Percentiles rank a stretch among this genome's conserved stretches.
Evolutionary conservation across 305 asterid species (phyloP).

Genomic region (Vinca major): DNA sequence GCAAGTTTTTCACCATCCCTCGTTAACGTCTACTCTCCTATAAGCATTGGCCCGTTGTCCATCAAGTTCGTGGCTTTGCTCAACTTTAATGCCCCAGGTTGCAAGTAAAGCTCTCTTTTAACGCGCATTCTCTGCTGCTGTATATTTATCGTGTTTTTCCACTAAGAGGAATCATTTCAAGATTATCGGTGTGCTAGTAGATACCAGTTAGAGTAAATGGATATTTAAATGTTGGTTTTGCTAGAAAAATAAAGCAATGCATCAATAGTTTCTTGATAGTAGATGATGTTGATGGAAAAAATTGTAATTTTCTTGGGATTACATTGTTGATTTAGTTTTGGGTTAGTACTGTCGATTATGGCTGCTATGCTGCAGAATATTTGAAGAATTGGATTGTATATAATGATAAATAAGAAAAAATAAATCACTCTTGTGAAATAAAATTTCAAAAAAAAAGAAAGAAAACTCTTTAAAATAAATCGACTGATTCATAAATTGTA

Average conservation of each 20-base stretch:
- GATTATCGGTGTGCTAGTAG: background rate
- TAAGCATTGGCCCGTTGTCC: conserved; percentile 47
- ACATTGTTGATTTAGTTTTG: background rate
- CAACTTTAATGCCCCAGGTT: conserved; percentile 49
- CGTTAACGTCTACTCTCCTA: conserved; percentile 26
- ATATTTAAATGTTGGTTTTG: background rate
- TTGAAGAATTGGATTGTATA: background rate
- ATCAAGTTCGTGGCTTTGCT: conserved; percentile 63
- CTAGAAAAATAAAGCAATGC: background rate
- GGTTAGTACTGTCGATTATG: background rate
- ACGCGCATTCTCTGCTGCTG: background rate
- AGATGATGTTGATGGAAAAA: conserved; percentile 4
- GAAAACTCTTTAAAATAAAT: no score
- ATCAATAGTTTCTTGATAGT: background rate
- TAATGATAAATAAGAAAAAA: background rate
- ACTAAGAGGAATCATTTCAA: conserved; percentile 9
- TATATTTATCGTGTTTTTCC: background rate
- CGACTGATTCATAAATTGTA: no score
- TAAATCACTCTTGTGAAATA: no score
- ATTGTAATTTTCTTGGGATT: background rate
- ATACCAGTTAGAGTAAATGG: background rate
- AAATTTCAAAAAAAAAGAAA: no score
- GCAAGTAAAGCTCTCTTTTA: conserved; percentile 29
- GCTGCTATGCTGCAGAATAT: background rate
- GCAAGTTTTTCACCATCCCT: conserved; percentile 40